Evolutionary conservation across 495 filamentous ascomycete genomes (phyloP).

Genomic region (Aspergillus coremiiformis): DNA sequence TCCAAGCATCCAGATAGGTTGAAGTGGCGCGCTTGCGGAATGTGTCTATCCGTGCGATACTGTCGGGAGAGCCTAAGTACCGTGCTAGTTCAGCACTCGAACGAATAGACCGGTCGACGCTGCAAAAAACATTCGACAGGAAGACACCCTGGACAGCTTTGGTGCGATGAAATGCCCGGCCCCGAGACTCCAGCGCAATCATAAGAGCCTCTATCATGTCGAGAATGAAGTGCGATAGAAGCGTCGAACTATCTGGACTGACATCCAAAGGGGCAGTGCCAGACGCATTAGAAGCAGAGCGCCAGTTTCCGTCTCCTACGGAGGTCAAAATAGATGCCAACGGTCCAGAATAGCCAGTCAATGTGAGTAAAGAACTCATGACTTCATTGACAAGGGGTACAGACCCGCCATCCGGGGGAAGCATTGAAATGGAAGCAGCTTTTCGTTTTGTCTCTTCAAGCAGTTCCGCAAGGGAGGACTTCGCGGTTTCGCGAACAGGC

Average conservation of each 20-base stretch:
- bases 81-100: slow-evolving; percentile 64
- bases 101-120: slow-evolving; percentile 79
- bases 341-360: slow-evolving; percentile 82
- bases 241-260: slow-evolving; percentile 77
- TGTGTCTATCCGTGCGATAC: slow-evolving; percentile 58
- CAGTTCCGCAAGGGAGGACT: slow-evolving; percentile 73
- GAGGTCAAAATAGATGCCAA: slow-evolving; percentile 85
- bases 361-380: slow-evolving; percentile 77
- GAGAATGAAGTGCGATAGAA: slow-evolving; percentile 79
- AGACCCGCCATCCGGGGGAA: slow-evolving; percentile 73
- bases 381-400: slow-evolving; percentile 73
- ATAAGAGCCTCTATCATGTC: slow-evolving; percentile 82
- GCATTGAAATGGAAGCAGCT: slow-evolving; percentile 49
- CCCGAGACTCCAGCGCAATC: slow-evolving; percentile 66
- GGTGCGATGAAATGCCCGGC: slow-evolving; percentile 64
- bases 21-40: slow-evolving; percentile 82
- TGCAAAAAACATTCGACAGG: slow-evolving; percentile 78
- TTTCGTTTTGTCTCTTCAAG: slow-evolving; percentile 78
- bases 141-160: slow-evolving; percentile 81
- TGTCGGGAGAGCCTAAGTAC: slow-evolving; percentile 58
- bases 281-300: slow-evolving; percentile 47
- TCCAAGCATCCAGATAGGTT: slow-evolving; percentile 82
- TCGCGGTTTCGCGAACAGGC: slow-evolving; percentile 86
- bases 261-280: slow-evolving; percentile 73
- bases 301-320: slow-evolving; percentile 89